Evolutionary conservation across 495 filamentous ascomycete species (phyloP).

Genomic region (Tuber aestivum): DNA sequence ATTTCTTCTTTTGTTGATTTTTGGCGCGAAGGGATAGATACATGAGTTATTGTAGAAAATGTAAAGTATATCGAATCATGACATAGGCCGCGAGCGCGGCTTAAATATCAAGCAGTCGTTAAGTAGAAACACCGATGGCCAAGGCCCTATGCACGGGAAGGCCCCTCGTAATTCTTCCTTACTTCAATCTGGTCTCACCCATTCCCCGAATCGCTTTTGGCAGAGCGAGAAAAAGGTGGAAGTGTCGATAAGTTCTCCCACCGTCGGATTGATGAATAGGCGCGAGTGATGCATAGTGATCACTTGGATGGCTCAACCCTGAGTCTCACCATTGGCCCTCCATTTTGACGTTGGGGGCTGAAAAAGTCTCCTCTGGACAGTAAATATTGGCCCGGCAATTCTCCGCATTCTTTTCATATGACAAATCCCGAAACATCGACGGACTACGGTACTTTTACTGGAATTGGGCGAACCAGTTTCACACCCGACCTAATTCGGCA

Average conservation of each 20-base stretch:
- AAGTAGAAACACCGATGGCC: background rate
- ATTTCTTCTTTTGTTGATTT: background rate
- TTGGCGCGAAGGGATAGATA: constrained; percentile 2
- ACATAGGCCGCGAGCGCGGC: background rate
- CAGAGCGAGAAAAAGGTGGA: background rate
- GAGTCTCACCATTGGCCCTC: background rate
- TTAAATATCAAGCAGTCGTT: background rate
- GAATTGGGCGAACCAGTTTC: background rate
- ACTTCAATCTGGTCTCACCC: background rate
- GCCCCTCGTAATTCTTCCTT: background rate
- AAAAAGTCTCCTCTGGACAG: background rate
- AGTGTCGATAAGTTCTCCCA: background rate
- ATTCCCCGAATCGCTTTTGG: background rate
- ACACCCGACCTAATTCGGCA: background rate
- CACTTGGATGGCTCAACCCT: background rate
- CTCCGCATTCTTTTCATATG: background rate
- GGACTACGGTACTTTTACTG: too few relatives aligned
- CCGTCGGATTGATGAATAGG: background rate
- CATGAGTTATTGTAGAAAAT: background rate
- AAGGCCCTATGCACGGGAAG: background rate
- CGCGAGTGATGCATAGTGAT: background rate
- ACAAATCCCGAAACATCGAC: background rate
- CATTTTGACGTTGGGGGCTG: background rate
- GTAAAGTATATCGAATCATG: background rate
- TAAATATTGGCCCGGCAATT: background rate